phyloP scores from a whole-genome alignment of 257 asterid genomes.

The Anisodus tanguticus region DNA sequence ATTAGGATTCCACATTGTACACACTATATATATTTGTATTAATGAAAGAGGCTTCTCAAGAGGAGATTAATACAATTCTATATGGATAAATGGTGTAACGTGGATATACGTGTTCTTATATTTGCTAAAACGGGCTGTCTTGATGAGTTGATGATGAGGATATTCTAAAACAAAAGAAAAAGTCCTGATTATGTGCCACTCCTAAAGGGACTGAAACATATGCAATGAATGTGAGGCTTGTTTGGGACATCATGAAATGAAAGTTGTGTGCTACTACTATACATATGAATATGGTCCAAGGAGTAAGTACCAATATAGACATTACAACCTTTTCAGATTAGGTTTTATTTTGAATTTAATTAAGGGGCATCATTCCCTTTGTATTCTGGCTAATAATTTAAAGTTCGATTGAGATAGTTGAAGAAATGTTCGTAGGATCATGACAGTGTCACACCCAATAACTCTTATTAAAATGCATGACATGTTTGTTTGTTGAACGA shows the following conservation, averaged over 20 bases:
- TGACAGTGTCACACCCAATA: neutral
- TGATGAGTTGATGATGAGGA: neutral
- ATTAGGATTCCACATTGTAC: too few relatives aligned
- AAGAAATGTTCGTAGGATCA: neutral
- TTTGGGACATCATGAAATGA: neutral
- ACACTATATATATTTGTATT: neutral
- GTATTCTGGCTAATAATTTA: neutral
- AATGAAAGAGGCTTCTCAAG: neutral
- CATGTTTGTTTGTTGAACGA: neutral
- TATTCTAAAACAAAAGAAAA: conserved; percentile 26
- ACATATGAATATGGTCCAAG: conserved; percentile 13
- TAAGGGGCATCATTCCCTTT: conserved; percentile 15
- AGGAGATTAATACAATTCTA: too few relatives aligned
- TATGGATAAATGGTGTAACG: conserved; percentile 4
- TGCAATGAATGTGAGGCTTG: neutral
- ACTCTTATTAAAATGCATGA: neutral
- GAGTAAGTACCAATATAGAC: conserved; percentile 12
- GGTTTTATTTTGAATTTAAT: neutral
- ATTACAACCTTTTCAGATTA: conserved; percentile 8
- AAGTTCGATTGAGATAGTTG: conserved; percentile 21
- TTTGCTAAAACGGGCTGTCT: neutral
- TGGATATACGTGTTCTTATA: neutral
- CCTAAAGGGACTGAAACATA: neutral
- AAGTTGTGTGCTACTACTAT: neutral
- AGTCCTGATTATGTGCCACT: neutral